These are phyloP conservation scores for Mallotus repandus DNA, from an alignment of 441 rosid species.

Conservation along the genomic window DNA sequence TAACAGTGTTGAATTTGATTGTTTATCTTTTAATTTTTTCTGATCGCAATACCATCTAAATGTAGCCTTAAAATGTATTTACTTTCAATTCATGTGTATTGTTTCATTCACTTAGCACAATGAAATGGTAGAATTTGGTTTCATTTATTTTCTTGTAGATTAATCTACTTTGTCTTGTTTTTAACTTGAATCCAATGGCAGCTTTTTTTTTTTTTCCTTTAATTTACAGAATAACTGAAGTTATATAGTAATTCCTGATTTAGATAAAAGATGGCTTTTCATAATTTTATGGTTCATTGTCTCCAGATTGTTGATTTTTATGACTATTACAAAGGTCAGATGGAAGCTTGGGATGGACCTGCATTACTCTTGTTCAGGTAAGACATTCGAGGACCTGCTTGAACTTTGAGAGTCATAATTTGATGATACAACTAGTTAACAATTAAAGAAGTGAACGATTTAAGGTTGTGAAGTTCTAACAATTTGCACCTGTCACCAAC, in stretches of 20 bases:
- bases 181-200: neutral
- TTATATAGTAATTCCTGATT: no score
- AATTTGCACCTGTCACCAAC: neutral
- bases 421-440: neutral
- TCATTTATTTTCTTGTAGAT: neutral
- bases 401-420: neutral
- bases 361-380: slow-evolving; percentile 98
- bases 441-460: neutral
- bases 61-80: neutral
- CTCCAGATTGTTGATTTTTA: slow-evolving; percentile 82
- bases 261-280: neutral
- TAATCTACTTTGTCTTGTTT: neutral
- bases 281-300: slow-evolving; percentile 19
- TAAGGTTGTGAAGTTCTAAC: neutral
- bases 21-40: neutral
- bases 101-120: neutral
- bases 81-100: neutral
- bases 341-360: slow-evolving; percentile 99
- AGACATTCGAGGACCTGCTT: slow-evolving; percentile 20
- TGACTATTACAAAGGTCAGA: slow-evolving; percentile 99
- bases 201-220: neutral
- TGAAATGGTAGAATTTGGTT: slow-evolving; percentile 3
- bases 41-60: slow-evolving; percentile 7
- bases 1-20: neutral
- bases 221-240: neutral